phyloP scores from a whole-genome alignment of 75 land plant genomes.

The Cryptomeria japonica region DNA sequence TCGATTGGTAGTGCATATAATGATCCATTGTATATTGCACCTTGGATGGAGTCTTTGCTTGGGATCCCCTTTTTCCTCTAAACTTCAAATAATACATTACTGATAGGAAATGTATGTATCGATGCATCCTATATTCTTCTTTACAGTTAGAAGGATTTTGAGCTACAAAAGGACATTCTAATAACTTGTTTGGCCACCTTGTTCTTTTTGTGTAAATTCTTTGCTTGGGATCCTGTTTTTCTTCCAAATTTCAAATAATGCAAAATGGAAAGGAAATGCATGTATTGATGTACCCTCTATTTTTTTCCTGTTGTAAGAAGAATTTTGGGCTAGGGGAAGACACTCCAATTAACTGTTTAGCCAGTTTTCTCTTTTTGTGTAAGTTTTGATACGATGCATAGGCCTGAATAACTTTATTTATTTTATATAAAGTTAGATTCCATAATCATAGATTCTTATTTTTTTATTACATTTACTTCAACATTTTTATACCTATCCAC shows the following conservation, averaged over 20 bases:
- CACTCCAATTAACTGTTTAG: neutral
- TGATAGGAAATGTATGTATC: neutral
- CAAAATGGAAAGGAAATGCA: neutral
- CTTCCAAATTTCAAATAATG: neutral
- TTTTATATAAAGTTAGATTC: neutral
- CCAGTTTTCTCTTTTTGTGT: neutral
- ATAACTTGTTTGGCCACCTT: neutral
- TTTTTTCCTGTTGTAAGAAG: neutral
- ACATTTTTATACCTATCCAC: neutral
- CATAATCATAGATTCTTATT: neutral
- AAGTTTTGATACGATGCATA: neutral
- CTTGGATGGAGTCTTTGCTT: neutral
- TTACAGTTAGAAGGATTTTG: neutral
- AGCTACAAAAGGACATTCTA: neutral
- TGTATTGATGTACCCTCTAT: neutral
- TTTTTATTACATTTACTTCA: neutral
- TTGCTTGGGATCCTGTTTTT: neutral
- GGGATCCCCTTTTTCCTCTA: neutral
- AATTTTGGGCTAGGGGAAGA: neutral
- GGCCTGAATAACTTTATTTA: neutral
- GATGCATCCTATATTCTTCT: neutral
- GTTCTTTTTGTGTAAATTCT: neutral
- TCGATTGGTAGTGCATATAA: neutral
- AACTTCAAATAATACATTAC: neutral
- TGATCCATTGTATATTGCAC: neutral